These are phyloP conservation scores for Coemansia sp. DNA, from an alignment of 192 early-diverging fungal genomes.

Conservation along the genomic window DNA sequence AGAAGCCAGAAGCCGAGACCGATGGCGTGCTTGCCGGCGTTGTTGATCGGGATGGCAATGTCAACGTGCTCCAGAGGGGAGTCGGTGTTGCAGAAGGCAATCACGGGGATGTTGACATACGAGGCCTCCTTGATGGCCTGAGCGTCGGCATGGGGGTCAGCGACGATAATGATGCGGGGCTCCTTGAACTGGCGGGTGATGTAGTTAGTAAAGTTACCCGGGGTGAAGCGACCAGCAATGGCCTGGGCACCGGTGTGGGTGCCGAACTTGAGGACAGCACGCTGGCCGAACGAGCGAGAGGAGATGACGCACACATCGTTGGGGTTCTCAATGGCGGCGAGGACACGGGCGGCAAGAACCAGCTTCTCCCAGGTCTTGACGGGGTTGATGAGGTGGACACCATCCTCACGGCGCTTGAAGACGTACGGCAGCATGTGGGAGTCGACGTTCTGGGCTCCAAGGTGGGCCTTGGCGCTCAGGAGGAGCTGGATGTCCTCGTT, in stretches of 20 bases:
- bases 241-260: slow-evolving; percentile 98
- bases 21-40: slow-evolving; percentile 98
- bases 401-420: slow-evolving; percentile 96
- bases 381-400: slow-evolving; percentile 98
- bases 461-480: slow-evolving; percentile 94
- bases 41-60: slow-evolving; percentile 99
- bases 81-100: slow-evolving; percentile 98
- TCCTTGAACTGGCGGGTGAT: slow-evolving; percentile 99
- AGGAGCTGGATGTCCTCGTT: slow-evolving; percentile 93
- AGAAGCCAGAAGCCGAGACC: slow-evolving; percentile 98
- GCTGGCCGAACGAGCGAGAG: slow-evolving; percentile 95
- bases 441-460: slow-evolving; percentile 98
- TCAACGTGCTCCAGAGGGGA: slow-evolving; percentile 92
- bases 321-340: slow-evolving; percentile 98
- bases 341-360: slow-evolving; percentile 96
- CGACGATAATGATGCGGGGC: slow-evolving; percentile 95
- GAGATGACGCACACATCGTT: slow-evolving; percentile 97
- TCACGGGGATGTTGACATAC: slow-evolving; percentile 99
- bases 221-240: slow-evolving; percentile 99
- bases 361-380: slow-evolving; percentile 99
- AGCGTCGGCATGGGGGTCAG: slow-evolving; percentile 97
- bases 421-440: slow-evolving; percentile 94
- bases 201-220: slow-evolving; percentile 99
- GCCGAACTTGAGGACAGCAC: slow-evolving; percentile 98
- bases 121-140: slow-evolving; percentile 99